Evolutionary conservation across 768 basidiomycete species (phyloP).

Genomic region (Lactarius sanguifluus): DNA sequence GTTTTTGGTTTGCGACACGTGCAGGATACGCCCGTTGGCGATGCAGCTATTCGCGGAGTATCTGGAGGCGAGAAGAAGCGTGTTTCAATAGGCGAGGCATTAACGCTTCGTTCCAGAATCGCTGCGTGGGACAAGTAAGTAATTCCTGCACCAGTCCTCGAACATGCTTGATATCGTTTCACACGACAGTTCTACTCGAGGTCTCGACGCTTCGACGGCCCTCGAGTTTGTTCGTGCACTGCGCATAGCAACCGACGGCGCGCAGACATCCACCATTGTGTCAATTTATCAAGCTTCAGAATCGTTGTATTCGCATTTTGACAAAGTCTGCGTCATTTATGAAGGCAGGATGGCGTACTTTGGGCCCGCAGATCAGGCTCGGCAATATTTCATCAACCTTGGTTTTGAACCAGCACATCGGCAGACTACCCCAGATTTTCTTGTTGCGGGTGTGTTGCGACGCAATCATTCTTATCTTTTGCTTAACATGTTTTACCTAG

Average conservation of each 20-base stretch:
- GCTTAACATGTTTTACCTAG: slow-evolving; percentile 32
- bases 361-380: slow-evolving; percentile 62
- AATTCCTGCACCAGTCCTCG: background rate
- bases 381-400: slow-evolving; percentile 71
- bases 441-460: slow-evolving; percentile 42
- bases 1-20: slow-evolving; percentile 78
- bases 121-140: slow-evolving; percentile 75
- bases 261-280: slow-evolving; percentile 58
- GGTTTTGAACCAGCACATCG: slow-evolving; percentile 54
- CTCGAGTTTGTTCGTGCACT: slow-evolving; percentile 59
- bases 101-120: slow-evolving; percentile 61
- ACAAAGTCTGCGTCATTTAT: slow-evolving; percentile 79
- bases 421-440: slow-evolving; percentile 62
- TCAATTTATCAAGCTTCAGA: slow-evolving; percentile 86
- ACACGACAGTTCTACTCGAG: slow-evolving; percentile 45
- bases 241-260: slow-evolving; percentile 54
- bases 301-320: slow-evolving; percentile 60
- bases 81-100: slow-evolving; percentile 73
- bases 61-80: slow-evolving; percentile 77
- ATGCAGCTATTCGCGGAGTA: slow-evolving; percentile 72
- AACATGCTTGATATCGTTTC: background rate
- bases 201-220: slow-evolving; percentile 55
- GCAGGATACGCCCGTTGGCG: slow-evolving; percentile 71
- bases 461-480: background rate
- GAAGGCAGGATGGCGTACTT: slow-evolving; percentile 75